A percentile compares a stretch with the other conserved stretches of the same genome.
These are phyloP conservation scores for Moesziomyces aphidis DNA, from an alignment of 1,284 basidiomycete species.

Conservation along the genomic window DNA sequence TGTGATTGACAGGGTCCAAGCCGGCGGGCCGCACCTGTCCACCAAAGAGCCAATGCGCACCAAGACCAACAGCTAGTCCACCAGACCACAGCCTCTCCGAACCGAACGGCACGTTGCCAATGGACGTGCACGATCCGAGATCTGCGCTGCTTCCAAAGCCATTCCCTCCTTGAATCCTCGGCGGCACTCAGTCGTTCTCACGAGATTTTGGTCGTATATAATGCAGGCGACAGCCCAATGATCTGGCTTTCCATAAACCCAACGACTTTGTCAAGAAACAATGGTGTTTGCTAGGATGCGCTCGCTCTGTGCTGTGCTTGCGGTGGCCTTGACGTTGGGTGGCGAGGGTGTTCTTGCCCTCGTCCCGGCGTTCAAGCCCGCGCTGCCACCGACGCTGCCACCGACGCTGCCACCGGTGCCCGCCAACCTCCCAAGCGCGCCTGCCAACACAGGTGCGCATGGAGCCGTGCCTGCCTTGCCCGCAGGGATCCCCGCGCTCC, in stretches of 20 bases:
- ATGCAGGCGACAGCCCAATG: not conserved
- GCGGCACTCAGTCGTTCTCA: too few relatives aligned
- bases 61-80: not conserved
- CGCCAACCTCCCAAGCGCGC: not conserved
- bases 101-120: not conserved
- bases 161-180: too few relatives aligned
- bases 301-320: constrained; percentile 1
- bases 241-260: too few relatives aligned
- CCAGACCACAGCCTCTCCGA: not conserved
- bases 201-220: not conserved
- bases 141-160: too few relatives aligned
- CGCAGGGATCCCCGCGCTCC: not conserved
- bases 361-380: not conserved
- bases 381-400: constrained; percentile 1
- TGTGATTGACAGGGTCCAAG: not conserved
- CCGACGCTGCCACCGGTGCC: not conserved
- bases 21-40: not conserved
- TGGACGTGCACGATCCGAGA: not conserved
- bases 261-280: not conserved
- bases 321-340: not conserved
- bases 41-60: not conserved
- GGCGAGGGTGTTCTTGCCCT: not conserved
- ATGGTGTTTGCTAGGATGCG: not conserved
- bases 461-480: not conserved
- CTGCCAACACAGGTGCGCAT: not conserved